Base-by-base conservation (phyloP, 2,329 filamentous ascomycete genomes). In the Colletotrichum musicola region DNA sequence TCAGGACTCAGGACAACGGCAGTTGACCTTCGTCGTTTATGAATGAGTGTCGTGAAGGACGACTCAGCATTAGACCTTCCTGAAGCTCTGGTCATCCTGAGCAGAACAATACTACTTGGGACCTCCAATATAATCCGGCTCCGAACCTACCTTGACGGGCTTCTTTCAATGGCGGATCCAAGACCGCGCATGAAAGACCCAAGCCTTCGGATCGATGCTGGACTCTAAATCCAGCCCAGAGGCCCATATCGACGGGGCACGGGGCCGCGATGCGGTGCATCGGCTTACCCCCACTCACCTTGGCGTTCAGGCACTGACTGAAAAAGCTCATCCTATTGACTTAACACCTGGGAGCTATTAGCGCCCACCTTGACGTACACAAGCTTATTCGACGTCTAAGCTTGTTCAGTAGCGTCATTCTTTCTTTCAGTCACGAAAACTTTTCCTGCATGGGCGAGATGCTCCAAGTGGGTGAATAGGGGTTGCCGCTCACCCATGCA, bases 371-470 rank as follows among this genome's bases (percentile, higher is more conserved):
- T 51, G 13, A 14, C 12, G 35, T 44, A 40, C 27, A 57, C 46
- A 53, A 51, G 59, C 35, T 63, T 47, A 57, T 63, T 57, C 38
- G 12, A 63, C 42, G 13, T 18, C 22, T 57, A 51, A 59, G 56
- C 62, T 65, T 54, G 25, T 40, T 44, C 12, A 9, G 22, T 14
- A 27, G 20, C 22, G 22, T 20, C 9, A 64, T 57, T 55, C 6
- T 27, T 6, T 18, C 4, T 18, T 20, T 25, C n/a, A 25, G 3
- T 6, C 13, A 12, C 16, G 22, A 25, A 25, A 25, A 25, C 22
- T 25, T 4, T 25, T 25, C 22, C 30, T 44, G 22, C 3, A 14
- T 16, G 9, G 18, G n/a, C 27, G 3, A 18, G 20, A n/a, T 42
- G 56, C 22, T 20, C 22, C 56, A 22, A 6, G 25, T 49, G 22